Base-by-base conservation (phyloP, 768 basidiomycete genomes). In the Postia placenta region DNA sequence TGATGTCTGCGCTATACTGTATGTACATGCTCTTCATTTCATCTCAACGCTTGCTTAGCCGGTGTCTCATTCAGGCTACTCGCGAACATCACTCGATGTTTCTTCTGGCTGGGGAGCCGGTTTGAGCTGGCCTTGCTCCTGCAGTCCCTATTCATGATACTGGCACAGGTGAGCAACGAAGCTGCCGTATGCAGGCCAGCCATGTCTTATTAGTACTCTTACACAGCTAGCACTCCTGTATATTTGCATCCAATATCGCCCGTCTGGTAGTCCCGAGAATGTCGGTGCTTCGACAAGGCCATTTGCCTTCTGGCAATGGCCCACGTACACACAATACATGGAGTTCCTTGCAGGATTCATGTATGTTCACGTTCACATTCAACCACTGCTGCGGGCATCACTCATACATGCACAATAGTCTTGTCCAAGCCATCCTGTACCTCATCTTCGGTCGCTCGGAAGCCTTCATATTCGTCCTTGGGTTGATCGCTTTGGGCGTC, bases 1-100 rank as follows among this genome's bases (percentile, higher is more conserved):
- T 60, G 90, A 92, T 61, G 81, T 92, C 46, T 91, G 88, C 60
- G 90, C 85, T 6, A 91, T 92, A 50, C 67, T 92, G 81, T 88
- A 52, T n/a, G n/a, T n/a, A 65, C 69, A 66, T 50, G 33, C 53
- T 40, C 40, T 28, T 9, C 30, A 41, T 19, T 26, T 20, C 22
- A 1, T n/a, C n/a, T 4, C 15, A 17, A 14, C 11, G 23, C 6
- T 22, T 33, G 14, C 23, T 25, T 46, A 7, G 30, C 30, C 15
- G 15, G 9, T 33, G 30, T 7, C 7, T 7, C 9, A 33, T 33
- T 17, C 45, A 89, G 87, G 56, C 71, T 91, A 26, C 73, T 87
- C 51, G 87, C 89, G 43, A 92, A 92, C 65, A 89, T 92, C 46
- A 85, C 85, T 22, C 76, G 90, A 60, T 92, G 90, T 65, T 92